Evolutionary conservation across 2,329 filamentous ascomycete genomes (phyloP), one percentile per base, ranked within the genome.

Genomic region (Hortaea sp.): DNA sequence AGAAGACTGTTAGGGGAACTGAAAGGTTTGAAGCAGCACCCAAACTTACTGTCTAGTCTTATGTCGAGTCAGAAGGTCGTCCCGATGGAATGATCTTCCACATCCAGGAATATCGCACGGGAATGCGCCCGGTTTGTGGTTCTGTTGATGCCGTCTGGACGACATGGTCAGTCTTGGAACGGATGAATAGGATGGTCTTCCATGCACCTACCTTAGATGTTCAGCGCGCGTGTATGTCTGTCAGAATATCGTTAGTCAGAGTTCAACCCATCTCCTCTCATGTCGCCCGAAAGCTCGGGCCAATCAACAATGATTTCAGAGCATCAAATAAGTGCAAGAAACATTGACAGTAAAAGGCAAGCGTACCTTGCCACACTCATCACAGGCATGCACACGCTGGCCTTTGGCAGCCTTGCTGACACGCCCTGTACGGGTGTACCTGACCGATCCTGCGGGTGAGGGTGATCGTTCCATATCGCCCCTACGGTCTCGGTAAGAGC

Each of bases 351-450:
- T 20, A 20, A 20, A 20, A 20, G 4, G 20, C 7, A 5, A 31
- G 38, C 31, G 52, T 59, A 71, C 69, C 59, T 69, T 69, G 56
- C 69, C 68, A 52, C 70, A 73, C 9, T 54, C 53, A n/a, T 69
- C 64, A 52, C 69, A 72, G 39, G 65, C 57, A 49, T 72, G 69
- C 13, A 72, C 58, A 7, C 57, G 65, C 50, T 69, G 68, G 10
- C 70, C 70, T 49, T 73, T 73, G 52, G 69, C 66, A 5, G 69
- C 69, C 57, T 71, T 72, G 48, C 68, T 71, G 43, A 72, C 64
- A 29, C 70, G 63, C 13, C 69, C 69, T 28, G 69, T 72, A 50
- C 63, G 65, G 13, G 70, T 73, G 53, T 67, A 69, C 47, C 64
- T 61, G 45, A 69, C 58, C 30, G 57, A 47, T 30, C 61, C 43